A percentile compares a stretch with the other conserved stretches of the same genome.
phyloP scores from a whole-genome alignment of 208 protist species.

The Wallacemonas collosoma region DNA sequence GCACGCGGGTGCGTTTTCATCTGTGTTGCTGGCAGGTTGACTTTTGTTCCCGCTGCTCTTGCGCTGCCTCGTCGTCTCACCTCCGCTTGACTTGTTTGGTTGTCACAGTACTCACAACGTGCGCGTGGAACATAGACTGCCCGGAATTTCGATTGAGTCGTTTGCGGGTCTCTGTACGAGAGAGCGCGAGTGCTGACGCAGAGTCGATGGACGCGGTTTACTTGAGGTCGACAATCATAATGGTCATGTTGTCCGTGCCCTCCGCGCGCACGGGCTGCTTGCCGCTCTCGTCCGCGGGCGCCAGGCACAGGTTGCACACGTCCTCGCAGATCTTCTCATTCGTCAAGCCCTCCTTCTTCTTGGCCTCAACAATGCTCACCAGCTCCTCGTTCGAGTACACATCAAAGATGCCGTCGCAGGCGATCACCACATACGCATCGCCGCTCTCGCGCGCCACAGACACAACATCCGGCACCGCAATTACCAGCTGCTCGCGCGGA shows the following conservation, averaged over 20 bases:
- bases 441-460: slow-evolving; percentile 33
- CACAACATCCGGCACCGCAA: slow-evolving; percentile 70
- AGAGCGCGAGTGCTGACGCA: neutral
- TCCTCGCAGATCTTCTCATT: slow-evolving; percentile 71
- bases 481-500: slow-evolving; percentile 73
- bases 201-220: slow-evolving; percentile 13
- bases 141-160: no score
- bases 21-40: neutral
- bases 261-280: slow-evolving; percentile 36
- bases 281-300: slow-evolving; percentile 37
- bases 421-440: slow-evolving; percentile 76
- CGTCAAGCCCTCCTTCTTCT: slow-evolving; percentile 32
- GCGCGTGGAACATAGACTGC: no score
- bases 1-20: neutral
- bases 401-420: slow-evolving; percentile 93
- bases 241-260: slow-evolving; percentile 92
- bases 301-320: slow-evolving; percentile 72
- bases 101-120: no score
- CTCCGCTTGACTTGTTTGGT: no score
- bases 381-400: slow-evolving; percentile 85
- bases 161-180: neutral
- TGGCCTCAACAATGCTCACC: slow-evolving; percentile 48
- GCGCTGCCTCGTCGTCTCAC: no score
- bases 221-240: slow-evolving; percentile 83
- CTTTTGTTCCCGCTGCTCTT: no score